These are phyloP conservation scores for Ramichloridium luteum DNA, from an alignment of 2,329 filamentous ascomycete genomes.

Conservation along the genomic window DNA sequence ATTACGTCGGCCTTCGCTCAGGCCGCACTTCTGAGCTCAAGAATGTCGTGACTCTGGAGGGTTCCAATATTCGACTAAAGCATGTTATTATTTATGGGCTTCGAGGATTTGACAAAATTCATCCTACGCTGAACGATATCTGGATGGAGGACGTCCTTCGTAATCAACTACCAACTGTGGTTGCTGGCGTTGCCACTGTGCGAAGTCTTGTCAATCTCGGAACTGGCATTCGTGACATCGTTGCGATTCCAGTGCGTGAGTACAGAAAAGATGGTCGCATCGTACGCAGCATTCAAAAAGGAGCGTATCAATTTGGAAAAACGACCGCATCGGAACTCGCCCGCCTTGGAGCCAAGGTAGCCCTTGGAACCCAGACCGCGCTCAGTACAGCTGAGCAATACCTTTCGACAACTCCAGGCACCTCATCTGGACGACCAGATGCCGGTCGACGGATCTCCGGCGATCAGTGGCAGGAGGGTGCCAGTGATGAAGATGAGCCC, in stretches of 20 bases:
- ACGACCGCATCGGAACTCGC: slow-evolving; percentile 92
- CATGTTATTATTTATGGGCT: slow-evolving; percentile 90
- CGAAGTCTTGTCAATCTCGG: slow-evolving; percentile 84
- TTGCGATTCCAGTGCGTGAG: slow-evolving; percentile 81
- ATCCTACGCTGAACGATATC: slow-evolving; percentile 82
- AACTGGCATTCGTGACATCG: slow-evolving; percentile 70
- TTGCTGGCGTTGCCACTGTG: slow-evolving; percentile 82
- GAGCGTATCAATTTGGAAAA: slow-evolving; percentile 76
- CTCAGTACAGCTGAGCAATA: slow-evolving; percentile 80
- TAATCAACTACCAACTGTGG: slow-evolving; percentile 77
- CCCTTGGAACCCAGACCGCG: slow-evolving; percentile 87
- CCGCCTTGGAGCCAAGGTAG: slow-evolving; percentile 84
- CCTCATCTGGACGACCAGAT: slow-evolving; percentile 10
- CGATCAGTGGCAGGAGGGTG: slow-evolving; percentile 38
- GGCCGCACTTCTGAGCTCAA: slow-evolving; percentile 96
- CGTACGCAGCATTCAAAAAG: slow-evolving; percentile 83
- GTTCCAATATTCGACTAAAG: slow-evolving; percentile 70
- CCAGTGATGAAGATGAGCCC: slow-evolving; percentile 54
- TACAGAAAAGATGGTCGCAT: slow-evolving; percentile 91
- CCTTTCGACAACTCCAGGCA: slow-evolving; percentile 34
- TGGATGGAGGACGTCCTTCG: slow-evolving; percentile 90
- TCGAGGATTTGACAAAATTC: slow-evolving; percentile 78
- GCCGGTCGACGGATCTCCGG: slow-evolving; percentile 5
- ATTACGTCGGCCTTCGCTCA: slow-evolving; percentile 83
- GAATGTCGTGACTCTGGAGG: slow-evolving; percentile 92